phyloP scores from a whole-genome alignment of 2,329 filamentous ascomycete genomes.

The Sarocladiaceae sp. region DNA sequence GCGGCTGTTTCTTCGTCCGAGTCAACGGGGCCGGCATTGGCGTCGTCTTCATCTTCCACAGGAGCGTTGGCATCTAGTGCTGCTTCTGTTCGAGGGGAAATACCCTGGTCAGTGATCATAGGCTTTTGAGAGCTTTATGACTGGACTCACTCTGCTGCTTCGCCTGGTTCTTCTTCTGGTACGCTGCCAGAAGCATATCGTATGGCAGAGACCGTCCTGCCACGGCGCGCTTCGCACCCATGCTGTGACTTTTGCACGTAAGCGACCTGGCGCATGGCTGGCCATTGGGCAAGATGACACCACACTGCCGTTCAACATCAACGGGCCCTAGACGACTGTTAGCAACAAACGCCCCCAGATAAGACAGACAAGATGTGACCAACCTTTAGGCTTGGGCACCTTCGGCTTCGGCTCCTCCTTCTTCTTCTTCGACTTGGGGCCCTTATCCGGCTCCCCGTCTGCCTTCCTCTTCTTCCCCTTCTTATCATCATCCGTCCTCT shows the following conservation, averaged over 20 bases:
- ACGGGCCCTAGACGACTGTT: constrained; percentile 57
- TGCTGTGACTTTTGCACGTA: constrained; percentile 91
- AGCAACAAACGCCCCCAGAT: neutral
- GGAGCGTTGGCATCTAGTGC: constrained; percentile 92
- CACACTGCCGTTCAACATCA: constrained; percentile 89
- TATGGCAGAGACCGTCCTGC: constrained; percentile 83
- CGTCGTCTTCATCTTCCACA: constrained; percentile 77
- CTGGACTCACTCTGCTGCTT: constrained; percentile 80
- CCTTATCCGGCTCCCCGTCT: constrained; percentile 71
- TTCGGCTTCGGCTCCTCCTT: constrained; percentile 87
- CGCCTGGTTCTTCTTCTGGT: constrained; percentile 97
- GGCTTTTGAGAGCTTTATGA: neutral
- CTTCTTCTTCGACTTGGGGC: constrained; percentile 85
- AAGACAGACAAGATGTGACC: neutral
- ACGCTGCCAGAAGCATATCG: constrained; percentile 81
- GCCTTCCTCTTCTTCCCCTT: constrained; percentile 76
- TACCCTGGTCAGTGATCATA: constrained; percentile 15
- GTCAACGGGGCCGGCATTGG: constrained; percentile 75
- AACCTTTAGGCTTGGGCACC: constrained; percentile 75
- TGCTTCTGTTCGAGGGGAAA: constrained; percentile 55
- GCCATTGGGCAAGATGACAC: constrained; percentile 78
- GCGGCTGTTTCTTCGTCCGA: constrained; percentile 89
- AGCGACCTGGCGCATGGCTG: constrained; percentile 81
- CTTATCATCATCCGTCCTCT: constrained; percentile 59
- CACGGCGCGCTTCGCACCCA: constrained; percentile 88